Percentiles rank a stretch among this genome's conserved stretches.
phyloP scores from a whole-genome alignment of 768 basidiomycete genomes.

The Lentinula sp. region DNA sequence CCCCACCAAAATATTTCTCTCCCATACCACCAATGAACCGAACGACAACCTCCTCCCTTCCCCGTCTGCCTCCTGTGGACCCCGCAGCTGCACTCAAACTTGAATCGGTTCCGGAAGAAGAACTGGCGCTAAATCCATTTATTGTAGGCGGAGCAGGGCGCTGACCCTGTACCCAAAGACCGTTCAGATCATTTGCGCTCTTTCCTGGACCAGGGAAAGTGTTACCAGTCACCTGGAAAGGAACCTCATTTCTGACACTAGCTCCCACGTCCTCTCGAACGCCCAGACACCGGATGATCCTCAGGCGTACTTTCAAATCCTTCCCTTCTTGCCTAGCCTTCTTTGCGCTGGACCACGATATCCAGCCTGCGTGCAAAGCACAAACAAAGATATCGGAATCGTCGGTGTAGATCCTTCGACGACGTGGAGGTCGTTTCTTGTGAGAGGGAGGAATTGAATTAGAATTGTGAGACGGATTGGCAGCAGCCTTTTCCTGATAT shows the following conservation, averaged over 20 bases:
- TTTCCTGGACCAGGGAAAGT: too few relatives aligned
- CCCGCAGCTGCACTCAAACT: conserved; percentile 13
- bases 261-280: not conserved
- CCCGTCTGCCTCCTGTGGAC: not conserved
- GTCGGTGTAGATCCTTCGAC: conserved; percentile 67
- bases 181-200: not conserved
- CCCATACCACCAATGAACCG: conserved; percentile 40
- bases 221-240: not conserved
- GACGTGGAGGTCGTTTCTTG: conserved; percentile 12
- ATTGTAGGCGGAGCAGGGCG: not conserved
- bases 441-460: not conserved
- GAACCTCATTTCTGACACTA: not conserved
- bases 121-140: conserved; percentile 37
- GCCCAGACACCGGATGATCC: conserved; percentile 31
- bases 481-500: not conserved
- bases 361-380: conserved; percentile 61
- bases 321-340: conserved; percentile 31
- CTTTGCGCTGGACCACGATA: conserved; percentile 37
- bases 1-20: conserved; percentile 18
- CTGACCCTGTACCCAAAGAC: not conserved
- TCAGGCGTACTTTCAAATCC: conserved; percentile 34
- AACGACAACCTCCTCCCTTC: conserved; percentile 20
- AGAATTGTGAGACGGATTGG: not conserved
- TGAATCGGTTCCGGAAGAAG: conserved; percentile 41
- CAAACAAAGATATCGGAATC: conserved; percentile 70